phyloP scores from a whole-genome alignment of 495 filamentous ascomycete genomes.

The Neurospora sp. region DNA sequence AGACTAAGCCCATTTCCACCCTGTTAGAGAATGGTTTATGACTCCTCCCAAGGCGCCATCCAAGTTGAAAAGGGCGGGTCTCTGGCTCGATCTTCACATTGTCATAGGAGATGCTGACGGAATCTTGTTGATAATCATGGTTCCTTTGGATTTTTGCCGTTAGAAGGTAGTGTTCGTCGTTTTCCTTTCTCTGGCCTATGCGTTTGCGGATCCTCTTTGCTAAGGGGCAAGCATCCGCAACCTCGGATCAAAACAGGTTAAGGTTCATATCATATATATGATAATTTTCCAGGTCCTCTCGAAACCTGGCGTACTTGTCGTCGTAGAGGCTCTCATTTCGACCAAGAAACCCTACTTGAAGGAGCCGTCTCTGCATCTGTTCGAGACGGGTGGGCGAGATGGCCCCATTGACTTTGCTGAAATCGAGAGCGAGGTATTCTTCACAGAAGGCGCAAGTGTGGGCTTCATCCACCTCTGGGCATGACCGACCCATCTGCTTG shows the following conservation, averaged over 20 bases:
- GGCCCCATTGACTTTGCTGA: neutral
- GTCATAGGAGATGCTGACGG: neutral
- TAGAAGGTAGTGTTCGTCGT: neutral
- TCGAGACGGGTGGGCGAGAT: neutral
- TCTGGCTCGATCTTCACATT: neutral
- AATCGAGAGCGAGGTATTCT: neutral
- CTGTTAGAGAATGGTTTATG: too few species aligned
- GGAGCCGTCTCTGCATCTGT: neutral
- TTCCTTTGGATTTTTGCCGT: neutral
- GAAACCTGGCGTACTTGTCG: neutral
- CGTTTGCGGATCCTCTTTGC: neutral
- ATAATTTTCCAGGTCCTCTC: neutral
- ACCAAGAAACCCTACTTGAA: neutral
- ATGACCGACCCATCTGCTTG: too few species aligned
- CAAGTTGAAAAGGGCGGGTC: too few species aligned
- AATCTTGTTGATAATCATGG: neutral
- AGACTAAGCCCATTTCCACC: neutral
- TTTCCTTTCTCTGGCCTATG: neutral
- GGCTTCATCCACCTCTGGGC: neutral
- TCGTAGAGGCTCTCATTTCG: neutral
- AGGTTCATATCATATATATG: neutral
- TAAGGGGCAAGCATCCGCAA: neutral
- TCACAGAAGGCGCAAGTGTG: neutral
- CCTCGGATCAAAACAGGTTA: neutral
- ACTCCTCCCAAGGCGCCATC: too few species aligned